Evolutionary conservation across 768 basidiomycete species (phyloP).

Genomic region (Leccinum uliginosum): DNA sequence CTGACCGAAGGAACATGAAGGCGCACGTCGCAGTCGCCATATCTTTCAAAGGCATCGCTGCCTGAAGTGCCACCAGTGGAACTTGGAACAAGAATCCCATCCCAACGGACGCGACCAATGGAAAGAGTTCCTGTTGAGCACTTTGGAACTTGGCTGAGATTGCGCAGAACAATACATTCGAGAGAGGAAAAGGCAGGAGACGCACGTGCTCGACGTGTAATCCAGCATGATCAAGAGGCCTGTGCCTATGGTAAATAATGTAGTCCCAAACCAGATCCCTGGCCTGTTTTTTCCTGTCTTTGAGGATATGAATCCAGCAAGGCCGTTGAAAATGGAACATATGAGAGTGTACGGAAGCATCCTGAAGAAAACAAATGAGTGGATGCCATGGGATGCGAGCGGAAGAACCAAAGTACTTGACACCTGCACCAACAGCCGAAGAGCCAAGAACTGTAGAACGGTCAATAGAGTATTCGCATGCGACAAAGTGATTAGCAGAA

Average conservation of each 20-base stretch:
- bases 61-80: constrained; percentile 74
- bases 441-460: constrained; percentile 48
- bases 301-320: constrained; percentile 56
- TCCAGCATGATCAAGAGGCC: constrained; percentile 72
- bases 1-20: constrained; percentile 63
- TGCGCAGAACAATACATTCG: background rate
- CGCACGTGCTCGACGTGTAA: constrained; percentile 47
- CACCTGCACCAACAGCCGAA: constrained; percentile 67
- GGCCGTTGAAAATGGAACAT: constrained; percentile 45
- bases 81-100: constrained; percentile 61
- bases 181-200: background rate
- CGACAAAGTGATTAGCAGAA: background rate
- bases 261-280: constrained; percentile 62
- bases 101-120: constrained; percentile 62
- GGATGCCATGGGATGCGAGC: background rate
- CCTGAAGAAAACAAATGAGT: constrained; percentile 30
- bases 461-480: background rate
- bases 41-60: constrained; percentile 79
- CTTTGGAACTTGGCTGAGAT: constrained; percentile 31
- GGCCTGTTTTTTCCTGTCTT: constrained; percentile 53
- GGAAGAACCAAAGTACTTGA: constrained; percentile 52
- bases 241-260: constrained; percentile 55
- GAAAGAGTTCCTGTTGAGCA: constrained; percentile 58
- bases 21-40: constrained; percentile 81
- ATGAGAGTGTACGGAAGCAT: constrained; percentile 73